These are phyloP conservation scores for Boletales sp. DNA, from an alignment of 768 basidiomycete genomes.

Conservation along the genomic window DNA sequence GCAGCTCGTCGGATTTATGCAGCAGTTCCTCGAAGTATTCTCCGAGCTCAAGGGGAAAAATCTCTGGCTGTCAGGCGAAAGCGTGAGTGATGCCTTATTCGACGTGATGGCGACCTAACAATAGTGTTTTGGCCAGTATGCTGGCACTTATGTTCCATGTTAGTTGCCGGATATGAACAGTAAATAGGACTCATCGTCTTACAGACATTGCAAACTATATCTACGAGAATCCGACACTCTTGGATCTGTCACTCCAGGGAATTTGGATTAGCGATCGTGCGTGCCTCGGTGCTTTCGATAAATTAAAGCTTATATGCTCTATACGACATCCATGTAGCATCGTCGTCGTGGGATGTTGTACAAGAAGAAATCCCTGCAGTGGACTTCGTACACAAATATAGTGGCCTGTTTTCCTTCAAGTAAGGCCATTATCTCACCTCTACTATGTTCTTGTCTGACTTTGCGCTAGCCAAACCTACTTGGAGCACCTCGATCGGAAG, in stretches of 20 bases:
- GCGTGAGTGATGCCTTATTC: slow-evolving; percentile 43
- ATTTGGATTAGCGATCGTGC: slow-evolving; percentile 73
- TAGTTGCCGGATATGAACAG: slow-evolving; percentile 15
- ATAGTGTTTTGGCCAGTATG: slow-evolving; percentile 45
- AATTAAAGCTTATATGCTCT: not conserved
- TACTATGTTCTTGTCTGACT: not conserved
- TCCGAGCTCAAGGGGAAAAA: slow-evolving; percentile 70
- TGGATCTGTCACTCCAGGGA: slow-evolving; percentile 62
- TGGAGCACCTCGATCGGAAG: slow-evolving; percentile 51
- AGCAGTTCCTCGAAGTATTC: slow-evolving; percentile 76
- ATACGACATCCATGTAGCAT: slow-evolving; percentile 34
- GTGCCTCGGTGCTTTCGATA: slow-evolving; percentile 16
- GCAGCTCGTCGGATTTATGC: slow-evolving; percentile 54
- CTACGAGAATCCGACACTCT: slow-evolving; percentile 48
- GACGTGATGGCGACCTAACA: not conserved
- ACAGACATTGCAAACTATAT: slow-evolving; percentile 78
- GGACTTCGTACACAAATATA: slow-evolving; percentile 68
- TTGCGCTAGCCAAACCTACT: slow-evolving; percentile 53
- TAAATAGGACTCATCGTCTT: not conserved
- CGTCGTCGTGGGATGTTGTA: slow-evolving; percentile 59
- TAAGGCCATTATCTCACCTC: slow-evolving; percentile 26
- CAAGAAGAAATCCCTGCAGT: slow-evolving; percentile 71
- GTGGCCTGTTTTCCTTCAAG: slow-evolving; percentile 72
- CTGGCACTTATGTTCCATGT: slow-evolving; percentile 66
- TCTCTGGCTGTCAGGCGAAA: slow-evolving; percentile 68